These are phyloP conservation scores for Dianthus caryophyllus DNA, from an alignment of 148 eudicot genomes.

Conservation along the genomic window DNA sequence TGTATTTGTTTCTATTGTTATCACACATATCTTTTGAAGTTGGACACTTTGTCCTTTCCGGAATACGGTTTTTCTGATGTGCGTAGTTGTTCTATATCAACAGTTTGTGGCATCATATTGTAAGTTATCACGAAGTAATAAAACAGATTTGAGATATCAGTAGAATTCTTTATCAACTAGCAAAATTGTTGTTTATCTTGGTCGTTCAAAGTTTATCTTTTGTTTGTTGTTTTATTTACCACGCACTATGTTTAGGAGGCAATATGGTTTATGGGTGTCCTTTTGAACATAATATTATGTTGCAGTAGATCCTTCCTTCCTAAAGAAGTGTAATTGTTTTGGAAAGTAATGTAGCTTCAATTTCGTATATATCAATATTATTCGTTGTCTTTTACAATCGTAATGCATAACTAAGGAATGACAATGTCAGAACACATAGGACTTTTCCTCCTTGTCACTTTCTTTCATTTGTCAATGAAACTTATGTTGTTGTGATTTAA, in stretches of 20 bases:
- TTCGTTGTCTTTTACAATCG: too few relatives aligned
- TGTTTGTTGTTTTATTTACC: not conserved
- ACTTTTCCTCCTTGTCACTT: too few relatives aligned
- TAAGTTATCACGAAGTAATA: not conserved
- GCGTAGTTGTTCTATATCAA: not conserved
- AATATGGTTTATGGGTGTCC: not conserved
- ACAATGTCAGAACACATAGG: too few relatives aligned
- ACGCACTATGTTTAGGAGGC: not conserved
- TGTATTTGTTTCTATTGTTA: not conserved
- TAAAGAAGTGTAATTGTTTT: too few relatives aligned
- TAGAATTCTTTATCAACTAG: not conserved
- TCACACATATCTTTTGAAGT: not conserved
- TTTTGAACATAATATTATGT: not conserved
- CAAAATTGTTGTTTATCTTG: not conserved
- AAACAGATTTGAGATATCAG: not conserved
- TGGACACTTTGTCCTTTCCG: too few relatives aligned
- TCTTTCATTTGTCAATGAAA: too few relatives aligned
- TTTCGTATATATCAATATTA: too few relatives aligned
- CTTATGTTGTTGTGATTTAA: too few relatives aligned
- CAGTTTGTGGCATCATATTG: not conserved
- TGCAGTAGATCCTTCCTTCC: not conserved
- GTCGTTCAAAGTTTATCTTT: not conserved
- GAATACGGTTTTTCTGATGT: not conserved
- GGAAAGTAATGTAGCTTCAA: too few relatives aligned
- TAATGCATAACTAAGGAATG: too few relatives aligned